Percentiles rank a stretch among this genome's conserved stretches.
These are phyloP conservation scores for Plasmodium sp. DNA, from an alignment of 169 alveolate genomes.

Conservation along the genomic window DNA sequence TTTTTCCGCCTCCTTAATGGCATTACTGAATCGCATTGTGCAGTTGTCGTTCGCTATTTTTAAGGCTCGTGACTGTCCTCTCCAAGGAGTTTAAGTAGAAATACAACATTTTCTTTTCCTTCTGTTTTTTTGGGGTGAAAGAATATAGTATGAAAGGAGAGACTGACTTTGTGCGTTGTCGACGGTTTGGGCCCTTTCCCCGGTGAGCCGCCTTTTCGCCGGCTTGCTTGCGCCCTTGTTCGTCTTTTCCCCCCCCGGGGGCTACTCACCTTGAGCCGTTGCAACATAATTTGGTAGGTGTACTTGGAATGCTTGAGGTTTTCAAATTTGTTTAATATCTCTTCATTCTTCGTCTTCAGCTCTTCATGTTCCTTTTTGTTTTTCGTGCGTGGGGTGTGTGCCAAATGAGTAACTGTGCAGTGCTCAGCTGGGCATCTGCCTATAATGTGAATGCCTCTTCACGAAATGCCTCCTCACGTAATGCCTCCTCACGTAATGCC, in stretches of 20 bases:
- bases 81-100: slow-evolving; percentile 58
- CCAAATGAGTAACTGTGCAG: not conserved
- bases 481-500: too few relatives aligned
- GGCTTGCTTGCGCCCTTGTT: not conserved
- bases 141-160: not conserved
- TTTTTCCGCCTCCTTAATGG: not conserved
- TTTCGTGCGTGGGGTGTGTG: not conserved
- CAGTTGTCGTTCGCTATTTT: slow-evolving; percentile 47
- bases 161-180: not conserved
- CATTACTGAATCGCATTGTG: slow-evolving; percentile 57
- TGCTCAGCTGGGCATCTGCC: not conserved
- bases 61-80: slow-evolving; percentile 45
- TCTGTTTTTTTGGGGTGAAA: slow-evolving; percentile 1
- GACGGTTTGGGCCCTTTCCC: not conserved
- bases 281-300: slow-evolving; percentile 70
- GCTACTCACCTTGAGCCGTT: slow-evolving; percentile 38
- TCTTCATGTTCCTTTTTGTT: slow-evolving; percentile 58
- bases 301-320: slow-evolving; percentile 57
- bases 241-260: not conserved
- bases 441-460: not conserved
- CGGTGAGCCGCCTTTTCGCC: not conserved
- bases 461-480: not conserved
- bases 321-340: slow-evolving; percentile 41
- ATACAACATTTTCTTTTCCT: slow-evolving; percentile 52
- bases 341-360: slow-evolving; percentile 48